These are phyloP conservation scores for Ogataea nonfermentans DNA, from an alignment of 805 yeast species.

Conservation along the genomic window DNA sequence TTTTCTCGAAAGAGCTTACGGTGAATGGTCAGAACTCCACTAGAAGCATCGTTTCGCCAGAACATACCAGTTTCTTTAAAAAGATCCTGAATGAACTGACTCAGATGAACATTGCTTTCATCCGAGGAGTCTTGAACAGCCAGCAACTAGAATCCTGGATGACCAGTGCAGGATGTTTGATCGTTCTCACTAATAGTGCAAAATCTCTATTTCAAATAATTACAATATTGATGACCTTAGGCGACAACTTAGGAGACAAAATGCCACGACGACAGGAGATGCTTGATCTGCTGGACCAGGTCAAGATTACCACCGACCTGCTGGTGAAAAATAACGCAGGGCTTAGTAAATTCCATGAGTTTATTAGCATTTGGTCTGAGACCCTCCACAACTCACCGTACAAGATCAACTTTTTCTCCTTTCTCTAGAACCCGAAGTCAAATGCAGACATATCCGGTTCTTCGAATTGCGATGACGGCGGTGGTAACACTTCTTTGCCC, in stretches of 20 bases:
- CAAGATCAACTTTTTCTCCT: constrained; percentile 22
- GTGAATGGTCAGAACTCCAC: constrained; percentile 10
- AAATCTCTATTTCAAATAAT: constrained; percentile 31
- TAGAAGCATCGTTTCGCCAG: constrained; percentile 14
- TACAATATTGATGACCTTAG: constrained; percentile 23
- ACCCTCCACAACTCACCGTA: constrained; percentile 21
- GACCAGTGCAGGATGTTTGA: constrained; percentile 22
- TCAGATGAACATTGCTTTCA: constrained; percentile 18
- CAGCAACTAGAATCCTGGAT: constrained; percentile 16
- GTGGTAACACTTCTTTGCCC: constrained; percentile 30
- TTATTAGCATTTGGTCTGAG: constrained; percentile 21
- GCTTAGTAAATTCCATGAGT: constrained; percentile 14
- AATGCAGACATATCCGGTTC: constrained; percentile 81
- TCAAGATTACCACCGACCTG: constrained; percentile 4
- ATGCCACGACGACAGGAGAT: constrained; percentile 5
- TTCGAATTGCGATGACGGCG: constrained; percentile 55
- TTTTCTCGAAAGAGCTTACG: constrained; percentile 20
- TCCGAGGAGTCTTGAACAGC: constrained; percentile 20
- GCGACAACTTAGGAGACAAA: constrained; percentile 14
- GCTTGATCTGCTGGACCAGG: constrained; percentile 3
- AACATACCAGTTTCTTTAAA: constrained; percentile 24
- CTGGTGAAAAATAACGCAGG: constrained; percentile 14
- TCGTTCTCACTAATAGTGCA: constrained; percentile 27
- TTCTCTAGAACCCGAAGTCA: constrained; percentile 42
- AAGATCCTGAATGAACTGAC: constrained; percentile 23